Percentiles rank a stretch among this genome's conserved stretches.
Evolutionary conservation across 345 rosid species (phyloP).

Genomic region (Zanthoxylum bungeanum): DNA sequence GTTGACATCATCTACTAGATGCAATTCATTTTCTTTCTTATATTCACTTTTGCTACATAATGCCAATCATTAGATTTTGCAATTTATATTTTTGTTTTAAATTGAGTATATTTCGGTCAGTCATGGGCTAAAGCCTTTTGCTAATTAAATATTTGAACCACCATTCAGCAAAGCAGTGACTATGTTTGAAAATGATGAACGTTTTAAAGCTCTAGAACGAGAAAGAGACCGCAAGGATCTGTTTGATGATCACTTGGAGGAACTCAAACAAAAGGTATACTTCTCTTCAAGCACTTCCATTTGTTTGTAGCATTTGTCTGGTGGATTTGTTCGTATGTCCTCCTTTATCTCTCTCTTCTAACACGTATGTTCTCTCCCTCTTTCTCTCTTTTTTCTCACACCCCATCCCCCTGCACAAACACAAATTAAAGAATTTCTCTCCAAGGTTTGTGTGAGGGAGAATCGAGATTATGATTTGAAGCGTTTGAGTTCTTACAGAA

Average conservation of each 20-base stretch:
- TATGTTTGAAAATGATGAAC: constrained; percentile 79
- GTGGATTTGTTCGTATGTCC: neutral
- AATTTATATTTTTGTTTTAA: neutral
- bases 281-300: constrained; percentile 7
- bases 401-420: neutral
- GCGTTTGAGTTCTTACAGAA: constrained; percentile 8
- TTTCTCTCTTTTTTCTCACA: neutral
- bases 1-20: constrained; percentile 68
- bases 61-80: neutral
- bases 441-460: neutral
- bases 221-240: constrained; percentile 89
- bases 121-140: constrained; percentile 10
- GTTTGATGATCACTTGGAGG: constrained; percentile 66
- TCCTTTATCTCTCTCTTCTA: neutral
- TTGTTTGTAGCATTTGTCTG: neutral
- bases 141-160: constrained; percentile 17
- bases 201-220: constrained; percentile 81
- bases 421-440: too few species aligned
- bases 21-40: too few species aligned
- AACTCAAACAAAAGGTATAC: constrained; percentile 69
- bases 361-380: neutral
- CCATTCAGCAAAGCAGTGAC: constrained; percentile 70
- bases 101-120: constrained; percentile 2
- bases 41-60: constrained; percentile 39
- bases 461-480: neutral